These are phyloP conservation scores for Arthroderma sp. DNA, from an alignment of 2,329 filamentous ascomycete genomes.

Conservation along the genomic window DNA sequence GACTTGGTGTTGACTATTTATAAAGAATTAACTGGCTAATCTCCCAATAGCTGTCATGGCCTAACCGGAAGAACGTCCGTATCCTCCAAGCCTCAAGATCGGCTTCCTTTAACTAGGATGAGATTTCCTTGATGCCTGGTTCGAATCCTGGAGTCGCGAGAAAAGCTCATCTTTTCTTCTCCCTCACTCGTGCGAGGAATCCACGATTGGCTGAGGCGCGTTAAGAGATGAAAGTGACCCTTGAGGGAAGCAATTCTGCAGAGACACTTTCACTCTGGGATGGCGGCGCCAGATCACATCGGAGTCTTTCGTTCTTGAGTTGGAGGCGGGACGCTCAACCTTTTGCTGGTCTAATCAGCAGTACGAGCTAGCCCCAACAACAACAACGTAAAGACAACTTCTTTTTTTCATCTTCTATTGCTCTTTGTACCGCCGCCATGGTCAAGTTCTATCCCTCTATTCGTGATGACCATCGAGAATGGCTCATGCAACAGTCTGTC, in stretches of 20 bases:
- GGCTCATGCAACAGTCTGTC: slow-evolving; percentile 54
- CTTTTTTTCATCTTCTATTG: too few species aligned
- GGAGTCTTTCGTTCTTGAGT: slow-evolving; percentile 22
- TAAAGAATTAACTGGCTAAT: too few species aligned
- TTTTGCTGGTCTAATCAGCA: slow-evolving; percentile 15
- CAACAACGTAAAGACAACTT: too few species aligned
- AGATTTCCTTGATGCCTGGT: slow-evolving; percentile 33
- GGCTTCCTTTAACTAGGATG: slow-evolving; percentile 3
- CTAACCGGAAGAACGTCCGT: slow-evolving; percentile 7
- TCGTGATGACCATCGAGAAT: slow-evolving; percentile 43
- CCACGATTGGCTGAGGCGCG: slow-evolving; percentile 38
- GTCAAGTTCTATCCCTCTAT: slow-evolving; percentile 46
- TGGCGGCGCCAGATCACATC: slow-evolving; percentile 44
- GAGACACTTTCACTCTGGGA: slow-evolving; percentile 41
- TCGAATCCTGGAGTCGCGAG: slow-evolving; percentile 41
- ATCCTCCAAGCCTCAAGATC: neutral
- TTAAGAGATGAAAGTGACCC: slow-evolving; percentile 41
- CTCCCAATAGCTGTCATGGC: slow-evolving; percentile 9
- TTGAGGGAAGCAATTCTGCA: slow-evolving; percentile 50
- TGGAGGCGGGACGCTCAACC: slow-evolving; percentile 25
- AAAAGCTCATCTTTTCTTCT: slow-evolving; percentile 10
- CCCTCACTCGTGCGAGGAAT: slow-evolving; percentile 42
- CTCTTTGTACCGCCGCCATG: too few species aligned
- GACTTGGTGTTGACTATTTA: too few species aligned
- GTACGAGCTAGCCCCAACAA: too few species aligned